Conservation (phyloP, 2,329 filamentous ascomycete species). For the Fusarium sp. region DNA sequence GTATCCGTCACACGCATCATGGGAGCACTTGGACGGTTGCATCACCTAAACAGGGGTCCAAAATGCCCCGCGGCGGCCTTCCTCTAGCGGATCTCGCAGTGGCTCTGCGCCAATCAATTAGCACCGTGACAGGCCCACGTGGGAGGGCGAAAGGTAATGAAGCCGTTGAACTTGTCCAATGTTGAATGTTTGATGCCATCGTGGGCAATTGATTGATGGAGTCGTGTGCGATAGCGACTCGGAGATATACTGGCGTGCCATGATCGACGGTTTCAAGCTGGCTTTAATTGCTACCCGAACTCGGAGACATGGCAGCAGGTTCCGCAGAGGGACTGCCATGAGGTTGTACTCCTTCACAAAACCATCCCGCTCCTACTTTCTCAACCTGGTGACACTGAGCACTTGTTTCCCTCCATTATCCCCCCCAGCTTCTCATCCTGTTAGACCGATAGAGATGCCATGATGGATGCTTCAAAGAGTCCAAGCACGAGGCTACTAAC, state of each 20-base stretch:
- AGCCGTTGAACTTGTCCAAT: background rate
- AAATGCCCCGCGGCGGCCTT: background rate
- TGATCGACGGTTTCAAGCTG: background rate
- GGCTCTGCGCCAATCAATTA: conserved; percentile 41
- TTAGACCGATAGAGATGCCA: no score
- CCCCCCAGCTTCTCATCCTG: no score
- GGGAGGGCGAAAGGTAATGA: conserved; percentile 24
- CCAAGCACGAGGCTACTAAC: conserved; percentile 35
- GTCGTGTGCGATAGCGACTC: conserved; percentile 4
- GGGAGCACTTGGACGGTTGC: no score
- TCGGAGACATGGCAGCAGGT: no score
- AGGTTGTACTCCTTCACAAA: no score
- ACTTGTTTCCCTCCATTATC: no score
- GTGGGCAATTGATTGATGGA: conserved; percentile 17
- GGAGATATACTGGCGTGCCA: background rate
- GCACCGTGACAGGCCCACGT: conserved; percentile 47
- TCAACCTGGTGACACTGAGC: no score
- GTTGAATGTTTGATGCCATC: conserved; percentile 20
- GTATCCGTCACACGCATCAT: background rate
- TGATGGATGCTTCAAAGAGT: conserved; percentile 14
- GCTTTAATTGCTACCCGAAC: no score
- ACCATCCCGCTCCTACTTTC: no score
- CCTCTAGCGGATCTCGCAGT: background rate
- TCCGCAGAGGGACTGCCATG: no score
- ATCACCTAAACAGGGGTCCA: background rate